Evolutionary conservation across 352 stramenopile species (phyloP), one percentile per base, ranked within the genome.

Genomic region (Globisporangium carolinianum): DNA sequence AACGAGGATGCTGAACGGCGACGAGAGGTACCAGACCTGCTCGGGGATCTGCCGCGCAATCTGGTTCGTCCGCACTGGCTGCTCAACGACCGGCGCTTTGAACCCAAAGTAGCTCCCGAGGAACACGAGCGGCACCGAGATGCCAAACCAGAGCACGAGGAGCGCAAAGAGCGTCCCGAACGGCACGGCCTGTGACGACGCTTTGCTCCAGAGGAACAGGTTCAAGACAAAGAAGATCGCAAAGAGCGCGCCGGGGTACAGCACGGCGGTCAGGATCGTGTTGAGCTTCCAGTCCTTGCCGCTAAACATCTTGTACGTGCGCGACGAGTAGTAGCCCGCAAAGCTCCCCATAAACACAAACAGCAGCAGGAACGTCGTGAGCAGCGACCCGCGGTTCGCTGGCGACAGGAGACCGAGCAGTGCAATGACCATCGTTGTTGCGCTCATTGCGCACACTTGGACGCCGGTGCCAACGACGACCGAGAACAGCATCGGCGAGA

Each of bases 221-320:
- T 99, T 99, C 45, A 99, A 76, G 45, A 98, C 60, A 59, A 98
- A 96, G 72, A 99, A 98, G 24, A 98, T 86, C 6, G 57, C 69
- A 42, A 98, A 97, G 50, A 99, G 76, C 41, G 95, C 59, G 15
- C 90, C 94, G 4, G 97, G 97, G 70, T 99, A 97, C 38, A 96
- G 72, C 54, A 97, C 76, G 10, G 97, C 97, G 15, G 97, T 99
- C 8, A 97, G 67, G 49, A 99, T 80, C 11, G 95, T 99, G 67
- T 97, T 98, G 61, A 75, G 79, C 72, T 99, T 98, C 96, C 97
- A 99, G 60, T 97, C 83, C 71, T 98, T 98, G 63, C 92, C 97
- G 67, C 93, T 91, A 61, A 97, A 99, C 77, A 98, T 98, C 81
- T 99, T 99, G 89, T 98, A 99, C 39, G 97, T 95, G 61, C 96